Conservation (phyloP, 1,284 basidiomycete genomes). For the Melampsora occidentalis region DNA sequence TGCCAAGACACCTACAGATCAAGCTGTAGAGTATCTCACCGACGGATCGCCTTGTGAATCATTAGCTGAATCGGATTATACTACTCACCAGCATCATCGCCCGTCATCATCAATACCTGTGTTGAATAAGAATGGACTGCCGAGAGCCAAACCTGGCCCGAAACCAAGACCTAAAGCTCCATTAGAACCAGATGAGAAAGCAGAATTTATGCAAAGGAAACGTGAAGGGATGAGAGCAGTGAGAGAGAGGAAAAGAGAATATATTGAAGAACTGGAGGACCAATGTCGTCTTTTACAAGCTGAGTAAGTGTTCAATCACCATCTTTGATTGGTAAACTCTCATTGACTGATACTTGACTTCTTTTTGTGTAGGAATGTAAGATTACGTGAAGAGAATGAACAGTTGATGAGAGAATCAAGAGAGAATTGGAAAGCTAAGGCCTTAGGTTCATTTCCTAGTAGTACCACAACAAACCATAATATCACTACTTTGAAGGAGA, state of each 20-base stretch:
- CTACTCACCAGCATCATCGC: background rate
- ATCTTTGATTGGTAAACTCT: background rate
- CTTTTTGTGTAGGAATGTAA: constrained; percentile 16
- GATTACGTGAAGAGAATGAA: constrained; percentile 32
- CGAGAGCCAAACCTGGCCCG: constrained; percentile 16
- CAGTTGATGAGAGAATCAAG: constrained; percentile 37
- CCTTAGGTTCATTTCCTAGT: constrained; percentile 1
- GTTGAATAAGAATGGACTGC: background rate
- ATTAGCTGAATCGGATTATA: background rate
- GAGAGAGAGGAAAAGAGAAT: constrained; percentile 24
- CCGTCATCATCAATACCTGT: no score
- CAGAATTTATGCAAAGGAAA: constrained; percentile 28
- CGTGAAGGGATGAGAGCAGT: constrained; percentile 21
- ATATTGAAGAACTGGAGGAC: constrained; percentile 37
- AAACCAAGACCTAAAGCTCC: constrained; percentile 9
- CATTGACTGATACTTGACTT: background rate
- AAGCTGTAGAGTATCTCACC: no score
- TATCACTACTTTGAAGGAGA: background rate
- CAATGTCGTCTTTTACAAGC: constrained; percentile 25
- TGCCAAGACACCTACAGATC: background rate
- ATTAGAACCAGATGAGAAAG: background rate
- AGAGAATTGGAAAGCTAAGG: constrained; percentile 38
- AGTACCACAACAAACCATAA: background rate
- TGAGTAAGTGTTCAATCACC: constrained; percentile 9
- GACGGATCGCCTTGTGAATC: background rate